A percentile compares a stretch with the other conserved stretches of the same genome.
These are phyloP conservation scores for Parmelia sp. DNA, from an alignment of 495 filamentous ascomycete species.

Conservation along the genomic window DNA sequence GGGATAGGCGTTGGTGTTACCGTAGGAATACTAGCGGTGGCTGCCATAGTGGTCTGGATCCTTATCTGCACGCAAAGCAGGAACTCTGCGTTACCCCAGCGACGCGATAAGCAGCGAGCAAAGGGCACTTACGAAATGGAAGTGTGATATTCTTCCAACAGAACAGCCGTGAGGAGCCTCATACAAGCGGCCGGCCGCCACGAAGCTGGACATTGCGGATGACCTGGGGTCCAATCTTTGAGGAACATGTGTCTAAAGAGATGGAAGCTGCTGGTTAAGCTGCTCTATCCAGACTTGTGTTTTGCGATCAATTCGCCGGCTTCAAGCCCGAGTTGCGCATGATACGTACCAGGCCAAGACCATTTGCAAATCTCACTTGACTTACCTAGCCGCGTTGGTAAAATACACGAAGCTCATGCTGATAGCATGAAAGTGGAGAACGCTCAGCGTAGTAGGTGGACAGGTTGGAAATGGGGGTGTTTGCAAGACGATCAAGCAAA, in stretches of 20 bases:
- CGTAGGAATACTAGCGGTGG: neutral
- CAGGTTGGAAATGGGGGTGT: too few relatives aligned
- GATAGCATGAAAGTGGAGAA: neutral
- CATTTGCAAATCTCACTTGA: neutral
- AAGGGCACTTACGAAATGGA: constrained; percentile 1
- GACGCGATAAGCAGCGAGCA: constrained; percentile 1
- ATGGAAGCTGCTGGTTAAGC: neutral
- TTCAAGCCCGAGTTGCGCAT: neutral
- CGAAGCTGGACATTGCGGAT: neutral
- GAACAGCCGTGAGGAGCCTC: too few relatives aligned
- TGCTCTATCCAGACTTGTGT: neutral
- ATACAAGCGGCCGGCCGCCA: neutral
- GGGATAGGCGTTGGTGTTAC: neutral
- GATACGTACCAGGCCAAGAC: neutral
- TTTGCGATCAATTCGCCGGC: neutral
- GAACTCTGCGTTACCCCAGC: neutral
- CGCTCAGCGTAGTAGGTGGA: neutral
- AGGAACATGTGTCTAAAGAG: neutral
- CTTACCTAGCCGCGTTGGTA: neutral
- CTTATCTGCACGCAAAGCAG: constrained; percentile 3
- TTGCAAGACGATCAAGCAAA: neutral
- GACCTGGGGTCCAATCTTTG: too few relatives aligned
- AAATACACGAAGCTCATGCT: neutral
- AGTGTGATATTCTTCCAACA: neutral
- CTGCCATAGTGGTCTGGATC: neutral